phyloP scores from a whole-genome alignment of 2,329 filamentous ascomycete genomes.

The Pestalotiopsis sp. region DNA sequence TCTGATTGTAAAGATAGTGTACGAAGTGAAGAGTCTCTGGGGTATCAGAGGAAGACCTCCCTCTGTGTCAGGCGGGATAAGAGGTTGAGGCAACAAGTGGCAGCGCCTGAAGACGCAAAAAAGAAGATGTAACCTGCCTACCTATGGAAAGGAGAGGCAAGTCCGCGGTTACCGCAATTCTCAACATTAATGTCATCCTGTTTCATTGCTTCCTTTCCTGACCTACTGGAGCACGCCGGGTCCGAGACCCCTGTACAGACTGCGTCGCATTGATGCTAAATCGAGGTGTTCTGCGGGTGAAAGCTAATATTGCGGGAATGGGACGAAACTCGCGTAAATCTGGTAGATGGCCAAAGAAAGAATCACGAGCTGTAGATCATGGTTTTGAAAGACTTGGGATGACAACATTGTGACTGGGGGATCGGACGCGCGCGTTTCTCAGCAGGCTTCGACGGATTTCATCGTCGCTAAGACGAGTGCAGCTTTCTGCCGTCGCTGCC shows the following conservation, averaged over 20 bases:
- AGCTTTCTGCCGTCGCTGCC: not conserved
- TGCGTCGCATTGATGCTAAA: not conserved
- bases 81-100: no score
- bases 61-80: no score
- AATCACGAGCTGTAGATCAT: not conserved
- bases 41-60: no score
- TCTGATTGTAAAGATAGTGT: no score
- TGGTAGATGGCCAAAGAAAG: not conserved
- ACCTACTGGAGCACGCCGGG: not conserved
- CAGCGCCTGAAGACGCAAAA: no score
- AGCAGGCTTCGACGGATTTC: not conserved
- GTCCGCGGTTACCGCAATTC: not conserved
- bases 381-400: not conserved
- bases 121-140: not conserved
- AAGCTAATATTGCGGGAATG: not conserved
- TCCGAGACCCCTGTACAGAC: not conserved
- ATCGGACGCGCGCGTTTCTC: no score
- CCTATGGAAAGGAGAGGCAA: not conserved
- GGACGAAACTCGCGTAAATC: not conserved
- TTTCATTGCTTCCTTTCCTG: not conserved
- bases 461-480: not conserved
- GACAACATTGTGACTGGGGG: not conserved
- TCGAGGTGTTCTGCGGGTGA: not conserved
- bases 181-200: not conserved
- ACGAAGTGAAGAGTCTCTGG: no score